These are phyloP conservation scores for Aspergillus transmontanensis DNA, from an alignment of 2,329 filamentous ascomycete species.

Conservation along the genomic window DNA sequence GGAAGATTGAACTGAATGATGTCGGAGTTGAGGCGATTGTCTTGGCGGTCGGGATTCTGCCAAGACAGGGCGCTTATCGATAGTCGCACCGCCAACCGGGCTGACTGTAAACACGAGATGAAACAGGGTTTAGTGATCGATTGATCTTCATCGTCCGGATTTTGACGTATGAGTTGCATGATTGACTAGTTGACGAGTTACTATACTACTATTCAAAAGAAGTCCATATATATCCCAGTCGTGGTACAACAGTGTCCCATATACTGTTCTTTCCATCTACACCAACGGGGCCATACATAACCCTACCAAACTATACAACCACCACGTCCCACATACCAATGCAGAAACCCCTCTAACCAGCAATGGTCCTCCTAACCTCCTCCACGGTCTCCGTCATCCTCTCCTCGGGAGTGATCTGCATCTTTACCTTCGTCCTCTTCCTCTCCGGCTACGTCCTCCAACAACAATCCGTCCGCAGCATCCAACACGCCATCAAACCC, in stretches of 20 bases:
- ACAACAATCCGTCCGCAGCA: conserved; percentile 77
- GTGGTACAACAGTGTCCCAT: background rate
- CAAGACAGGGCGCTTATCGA: conserved; percentile 39
- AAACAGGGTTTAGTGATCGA: conserved; percentile 1
- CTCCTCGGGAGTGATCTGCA: conserved; percentile 58
- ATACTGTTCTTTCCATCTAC: background rate
- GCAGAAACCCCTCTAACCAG: conserved; percentile 11
- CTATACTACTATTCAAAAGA: no score
- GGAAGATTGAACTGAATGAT: background rate
- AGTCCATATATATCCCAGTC: background rate
- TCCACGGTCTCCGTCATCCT: conserved; percentile 48
- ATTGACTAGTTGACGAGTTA: background rate
- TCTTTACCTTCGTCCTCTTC: conserved; percentile 82
- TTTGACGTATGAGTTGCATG: background rate
- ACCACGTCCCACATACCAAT: conserved; percentile 13
- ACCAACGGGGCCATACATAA: background rate
- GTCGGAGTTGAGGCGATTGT: background rate
- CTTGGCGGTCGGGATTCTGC: conserved; percentile 15
- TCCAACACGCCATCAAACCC: conserved; percentile 69
- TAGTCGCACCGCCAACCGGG: conserved; percentile 41
- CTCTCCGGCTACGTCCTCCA: conserved; percentile 85
- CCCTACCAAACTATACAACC: background rate
- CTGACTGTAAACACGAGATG: conserved; percentile 7
- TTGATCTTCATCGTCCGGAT: background rate
- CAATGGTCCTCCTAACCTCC: conserved; percentile 50